phyloP scores from a whole-genome alignment of 2,329 filamentous ascomycete genomes.

The Sporothrix curviconia region DNA sequence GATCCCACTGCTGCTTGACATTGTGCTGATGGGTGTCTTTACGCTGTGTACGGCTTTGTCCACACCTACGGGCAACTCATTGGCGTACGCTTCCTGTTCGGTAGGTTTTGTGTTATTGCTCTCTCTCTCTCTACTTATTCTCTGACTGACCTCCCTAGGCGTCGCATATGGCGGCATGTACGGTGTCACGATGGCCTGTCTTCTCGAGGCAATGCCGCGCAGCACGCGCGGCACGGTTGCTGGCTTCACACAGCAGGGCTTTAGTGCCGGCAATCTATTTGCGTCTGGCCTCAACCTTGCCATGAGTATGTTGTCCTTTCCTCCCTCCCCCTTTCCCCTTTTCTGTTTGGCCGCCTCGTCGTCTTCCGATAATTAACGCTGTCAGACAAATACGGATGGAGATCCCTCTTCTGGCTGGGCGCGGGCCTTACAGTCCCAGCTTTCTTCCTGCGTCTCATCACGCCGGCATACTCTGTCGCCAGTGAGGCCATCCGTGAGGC shows the following conservation, averaged over 20 bases:
- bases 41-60: constrained; percentile 3
- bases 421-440: constrained; percentile 73
- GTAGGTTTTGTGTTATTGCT: background rate
- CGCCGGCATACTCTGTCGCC: constrained; percentile 70
- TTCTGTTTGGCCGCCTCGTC: too few species aligned
- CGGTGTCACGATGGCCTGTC: background rate
- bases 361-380: background rate
- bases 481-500: constrained; percentile 52
- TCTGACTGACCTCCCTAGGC: background rate
- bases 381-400: constrained; percentile 54
- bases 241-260: constrained; percentile 6
- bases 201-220: constrained; percentile 4
- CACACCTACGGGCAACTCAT: constrained; percentile 3
- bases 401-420: constrained; percentile 84
- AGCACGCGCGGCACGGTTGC: constrained; percentile 3
- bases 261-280: background rate
- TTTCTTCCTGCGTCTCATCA: constrained; percentile 71
- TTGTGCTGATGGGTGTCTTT: constrained; percentile 8
- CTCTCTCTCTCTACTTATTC: background rate
- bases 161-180: constrained; percentile 2
- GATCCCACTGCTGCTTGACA: background rate
- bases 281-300: constrained; percentile 1
- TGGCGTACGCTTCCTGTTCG: background rate
- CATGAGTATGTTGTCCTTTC: background rate
- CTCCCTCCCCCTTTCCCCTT: too few species aligned